phyloP scores from a whole-genome alignment of 2,329 filamentous ascomycete species.

The Gliomastix tumulicola region DNA sequence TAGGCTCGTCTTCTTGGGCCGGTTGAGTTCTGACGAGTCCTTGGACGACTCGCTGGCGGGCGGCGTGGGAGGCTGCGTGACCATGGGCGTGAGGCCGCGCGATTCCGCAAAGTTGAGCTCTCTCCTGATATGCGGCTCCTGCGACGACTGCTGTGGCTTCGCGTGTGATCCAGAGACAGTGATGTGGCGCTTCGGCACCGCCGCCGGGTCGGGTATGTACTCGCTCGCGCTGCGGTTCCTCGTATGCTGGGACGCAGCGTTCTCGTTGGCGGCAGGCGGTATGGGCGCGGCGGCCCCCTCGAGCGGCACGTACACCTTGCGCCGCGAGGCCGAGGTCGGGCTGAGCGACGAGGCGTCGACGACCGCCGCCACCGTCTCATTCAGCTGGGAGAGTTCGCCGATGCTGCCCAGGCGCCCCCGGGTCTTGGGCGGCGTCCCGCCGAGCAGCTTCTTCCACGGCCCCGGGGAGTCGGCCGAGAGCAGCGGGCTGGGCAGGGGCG shows the following conservation, averaged over 20 bases:
- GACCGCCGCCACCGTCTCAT: too few relatives aligned
- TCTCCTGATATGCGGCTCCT: slow-evolving; percentile 52
- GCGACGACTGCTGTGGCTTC: slow-evolving; percentile 25
- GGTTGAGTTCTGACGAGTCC: slow-evolving; percentile 26
- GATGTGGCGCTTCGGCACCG: slow-evolving; percentile 63
- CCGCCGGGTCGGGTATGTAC: slow-evolving; percentile 67
- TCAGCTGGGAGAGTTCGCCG: slow-evolving; percentile 37
- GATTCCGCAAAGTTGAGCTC: slow-evolving; percentile 77
- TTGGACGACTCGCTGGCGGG: slow-evolving; percentile 69
- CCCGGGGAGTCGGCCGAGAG: slow-evolving; percentile 58
- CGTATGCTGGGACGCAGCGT: slow-evolving; percentile 34
- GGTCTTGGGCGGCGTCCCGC: slow-evolving; percentile 13
- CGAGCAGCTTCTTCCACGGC: slow-evolving; percentile 44
- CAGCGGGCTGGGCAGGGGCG: slow-evolving; percentile 71
- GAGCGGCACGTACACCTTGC: slow-evolving; percentile 42
- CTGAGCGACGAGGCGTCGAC: too few relatives aligned
- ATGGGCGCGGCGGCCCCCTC: too few relatives aligned
- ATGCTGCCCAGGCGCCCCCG: slow-evolving; percentile 14
- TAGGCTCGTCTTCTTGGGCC: slow-evolving; percentile 29
- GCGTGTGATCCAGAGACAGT: slow-evolving; percentile 61
- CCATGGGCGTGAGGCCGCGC: slow-evolving; percentile 59
- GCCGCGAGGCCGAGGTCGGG: slow-evolving; percentile 42
- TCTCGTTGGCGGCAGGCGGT: not conserved
- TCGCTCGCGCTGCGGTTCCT: slow-evolving; percentile 85
- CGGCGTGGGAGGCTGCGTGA: slow-evolving; percentile 68